Base-by-base conservation (phyloP, 306 rosid species). In the Acacia acuminata region DNA sequence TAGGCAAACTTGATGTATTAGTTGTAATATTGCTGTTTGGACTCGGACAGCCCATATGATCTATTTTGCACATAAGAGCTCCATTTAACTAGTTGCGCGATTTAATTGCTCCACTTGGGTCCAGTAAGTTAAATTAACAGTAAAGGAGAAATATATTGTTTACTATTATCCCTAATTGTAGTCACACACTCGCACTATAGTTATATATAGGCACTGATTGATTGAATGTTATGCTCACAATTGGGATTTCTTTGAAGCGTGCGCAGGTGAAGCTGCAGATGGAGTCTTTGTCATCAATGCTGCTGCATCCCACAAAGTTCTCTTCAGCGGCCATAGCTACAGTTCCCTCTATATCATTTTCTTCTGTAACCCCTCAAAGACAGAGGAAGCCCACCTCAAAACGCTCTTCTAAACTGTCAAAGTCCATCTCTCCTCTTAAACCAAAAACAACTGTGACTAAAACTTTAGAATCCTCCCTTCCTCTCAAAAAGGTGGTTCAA, bases 401-500 rank as follows among this genome's bases (percentile, higher is more conserved):
- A 79, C 78, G 87, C 84, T 72, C 89, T 24, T 25, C 79, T 5
- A 87, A 79, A 65, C 76, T 89, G 51, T 12, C 85, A 19, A 79
- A 82, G 73, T 65, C 91, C 83, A 51, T 84, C 64, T 78, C 88
- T 60, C 83, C 84, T 64, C 44, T 61, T 40, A 8, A 50, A 48
- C 67, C 87, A 32, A 71, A 83, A 8, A 14, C 81, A 4, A 67
- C 74, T 61, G 5, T 64, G n/a, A 16, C 76, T n/a, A 53, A 24
- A 14, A 61, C 76, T 83, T 63, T 77, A n/a, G 50, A 73, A 60
- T 51, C 87, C 17, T 75, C 90, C 50, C 4, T 50, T 43, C 88
- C 93, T 79, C 89, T 58, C 69, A 93, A 91, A 86, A 93, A 91
- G 92, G 93, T 91, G 10, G 9, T 25, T 76, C 42, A 58, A 12